phyloP scores from a whole-genome alignment of 306 rosid genomes.

The Casuarina equisetifolia region DNA sequence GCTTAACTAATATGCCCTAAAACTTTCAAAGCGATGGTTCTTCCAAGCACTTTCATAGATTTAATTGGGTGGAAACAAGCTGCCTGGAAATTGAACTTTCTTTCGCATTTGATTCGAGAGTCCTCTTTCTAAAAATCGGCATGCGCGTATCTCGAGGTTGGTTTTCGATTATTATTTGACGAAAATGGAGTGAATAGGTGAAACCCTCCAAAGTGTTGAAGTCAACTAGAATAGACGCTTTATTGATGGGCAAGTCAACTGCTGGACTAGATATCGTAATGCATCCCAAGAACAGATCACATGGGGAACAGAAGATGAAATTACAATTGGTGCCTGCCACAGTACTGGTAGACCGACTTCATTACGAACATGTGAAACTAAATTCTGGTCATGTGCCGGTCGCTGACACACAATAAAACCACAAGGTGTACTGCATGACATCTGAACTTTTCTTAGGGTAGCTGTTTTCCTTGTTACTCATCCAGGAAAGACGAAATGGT shows the following conservation, averaged over 20 bases:
- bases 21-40: too few species aligned
- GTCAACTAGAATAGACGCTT: constrained; percentile 28
- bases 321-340: background rate
- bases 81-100: too few species aligned
- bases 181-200: background rate
- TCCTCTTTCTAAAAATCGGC: too few species aligned
- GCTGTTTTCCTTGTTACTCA: too few species aligned
- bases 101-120: too few species aligned
- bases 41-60: too few species aligned
- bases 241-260: constrained; percentile 33
- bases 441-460: too few species aligned
- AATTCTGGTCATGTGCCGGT: constrained; percentile 26
- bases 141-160: too few species aligned
- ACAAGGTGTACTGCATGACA: background rate
- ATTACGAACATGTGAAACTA: constrained; percentile 22
- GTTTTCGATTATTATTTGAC: background rate
- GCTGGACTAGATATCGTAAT: background rate
- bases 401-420: background rate
- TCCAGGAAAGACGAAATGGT: too few species aligned
- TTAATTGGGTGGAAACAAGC: too few species aligned
- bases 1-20: too few species aligned
- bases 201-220: background rate
- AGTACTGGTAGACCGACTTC: background rate
- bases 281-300: constrained; percentile 42
- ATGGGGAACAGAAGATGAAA: constrained; percentile 15